These are phyloP conservation scores for Coemansia sp. DNA, from an alignment of 192 early-diverging fungal genomes.

Conservation along the genomic window DNA sequence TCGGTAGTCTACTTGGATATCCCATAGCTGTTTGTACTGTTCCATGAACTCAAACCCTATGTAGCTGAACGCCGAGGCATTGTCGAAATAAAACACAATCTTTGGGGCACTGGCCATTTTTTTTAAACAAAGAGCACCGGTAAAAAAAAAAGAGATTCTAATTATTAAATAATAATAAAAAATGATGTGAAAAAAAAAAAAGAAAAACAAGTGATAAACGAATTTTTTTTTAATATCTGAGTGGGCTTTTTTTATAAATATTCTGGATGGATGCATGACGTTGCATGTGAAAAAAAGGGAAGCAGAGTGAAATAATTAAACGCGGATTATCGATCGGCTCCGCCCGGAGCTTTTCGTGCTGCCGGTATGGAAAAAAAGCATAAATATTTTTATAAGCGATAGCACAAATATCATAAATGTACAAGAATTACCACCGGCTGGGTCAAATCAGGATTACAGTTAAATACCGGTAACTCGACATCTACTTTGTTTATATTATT, in stretches of 20 bases:
- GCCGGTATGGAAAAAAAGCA: no score
- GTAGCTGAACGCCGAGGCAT: conserved; percentile 43
- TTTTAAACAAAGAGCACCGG: not conserved
- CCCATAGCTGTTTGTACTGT: conserved; percentile 36
- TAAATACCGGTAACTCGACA: no score
- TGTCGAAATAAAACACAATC: conserved; percentile 47
- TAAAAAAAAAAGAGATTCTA: not conserved
- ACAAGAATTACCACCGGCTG: no score
- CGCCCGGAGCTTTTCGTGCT: no score
- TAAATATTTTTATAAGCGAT: no score
- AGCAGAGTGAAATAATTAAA: no score
- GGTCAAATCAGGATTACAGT: no score
- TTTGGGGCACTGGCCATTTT: not conserved
- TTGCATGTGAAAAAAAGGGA: not conserved
- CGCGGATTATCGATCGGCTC: no score
- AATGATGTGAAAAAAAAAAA: not conserved
- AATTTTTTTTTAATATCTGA: not conserved
- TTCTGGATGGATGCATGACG: not conserved
- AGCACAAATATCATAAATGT: no score
- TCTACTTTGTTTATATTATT: not conserved
- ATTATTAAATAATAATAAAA: not conserved
- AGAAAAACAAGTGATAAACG: not conserved
- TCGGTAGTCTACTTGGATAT: conserved; percentile 42
- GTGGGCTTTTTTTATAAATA: no score
- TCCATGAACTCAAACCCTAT: conserved; percentile 55